A percentile compares a stretch with the other conserved stretches of the same genome.
These are phyloP conservation scores for Lepraria neglecta DNA, from an alignment of 495 filamentous ascomycete genomes.

Conservation along the genomic window DNA sequence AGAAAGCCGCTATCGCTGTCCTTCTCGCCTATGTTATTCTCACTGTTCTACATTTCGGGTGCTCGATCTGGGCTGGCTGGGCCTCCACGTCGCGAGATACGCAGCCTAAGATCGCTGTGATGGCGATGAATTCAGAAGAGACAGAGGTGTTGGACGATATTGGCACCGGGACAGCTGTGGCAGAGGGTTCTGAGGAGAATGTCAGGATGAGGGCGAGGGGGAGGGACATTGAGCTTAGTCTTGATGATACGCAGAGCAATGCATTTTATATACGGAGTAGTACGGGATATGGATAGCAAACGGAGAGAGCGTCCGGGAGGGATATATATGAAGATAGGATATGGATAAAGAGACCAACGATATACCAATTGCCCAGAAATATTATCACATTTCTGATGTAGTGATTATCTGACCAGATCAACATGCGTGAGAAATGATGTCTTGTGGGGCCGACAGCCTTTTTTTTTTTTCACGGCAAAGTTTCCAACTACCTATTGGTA, in stretches of 20 bases:
- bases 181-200: neutral
- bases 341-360: neutral
- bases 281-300: neutral
- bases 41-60: neutral
- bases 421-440: no score
- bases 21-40: neutral
- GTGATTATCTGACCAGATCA: no score
- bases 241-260: neutral
- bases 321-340: no score
- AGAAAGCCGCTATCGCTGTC: neutral
- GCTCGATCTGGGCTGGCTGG: neutral
- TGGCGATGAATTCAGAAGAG: neutral
- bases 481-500: neutral
- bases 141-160: neutral
- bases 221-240: neutral
- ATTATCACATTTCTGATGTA: no score
- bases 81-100: neutral
- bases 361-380: neutral
- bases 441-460: no score
- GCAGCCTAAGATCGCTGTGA: neutral
- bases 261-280: neutral
- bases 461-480: no score
- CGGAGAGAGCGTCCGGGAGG: no score
- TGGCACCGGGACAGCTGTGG: neutral
- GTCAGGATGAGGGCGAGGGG: neutral